These are phyloP conservation scores for Aspergillus thermomutatus DNA, from an alignment of 2,329 filamentous ascomycete genomes.

Conservation along the genomic window DNA sequence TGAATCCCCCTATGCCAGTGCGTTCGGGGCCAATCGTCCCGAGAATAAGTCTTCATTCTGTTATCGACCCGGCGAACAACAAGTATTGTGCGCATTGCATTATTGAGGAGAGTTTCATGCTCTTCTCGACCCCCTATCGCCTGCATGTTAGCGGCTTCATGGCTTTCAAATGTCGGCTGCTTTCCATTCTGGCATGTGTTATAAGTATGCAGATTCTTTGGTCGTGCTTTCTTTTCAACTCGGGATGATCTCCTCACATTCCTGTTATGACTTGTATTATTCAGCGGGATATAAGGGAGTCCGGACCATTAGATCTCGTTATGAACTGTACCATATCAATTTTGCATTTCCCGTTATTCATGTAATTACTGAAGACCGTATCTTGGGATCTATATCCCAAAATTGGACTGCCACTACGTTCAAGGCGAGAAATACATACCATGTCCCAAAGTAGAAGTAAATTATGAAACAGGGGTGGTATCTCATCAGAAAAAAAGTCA, in stretches of 20 bases:
- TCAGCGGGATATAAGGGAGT: background rate
- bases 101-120: background rate
- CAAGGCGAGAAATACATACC: background rate
- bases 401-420: conserved; percentile 4
- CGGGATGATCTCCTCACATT: background rate
- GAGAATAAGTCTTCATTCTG: no score
- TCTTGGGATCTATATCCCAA: conserved; percentile 1
- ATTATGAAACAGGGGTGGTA: background rate
- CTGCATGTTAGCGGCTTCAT: background rate
- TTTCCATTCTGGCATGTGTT: background rate
- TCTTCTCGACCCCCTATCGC: background rate
- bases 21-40: background rate
- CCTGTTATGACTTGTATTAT: background rate
- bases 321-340: conserved; percentile 16
- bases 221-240: background rate
- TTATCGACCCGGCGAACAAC: background rate
- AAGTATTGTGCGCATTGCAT: background rate
- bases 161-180: background rate
- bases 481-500: background rate
- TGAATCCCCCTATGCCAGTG: background rate
- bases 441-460: conserved; percentile 1
- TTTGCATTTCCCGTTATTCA: conserved; percentile 1
- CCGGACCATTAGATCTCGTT: background rate
- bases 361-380: conserved; percentile 13
- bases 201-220: background rate